These are phyloP conservation scores for Penicillium concentricum DNA, from an alignment of 2,329 filamentous ascomycete genomes.

Conservation along the genomic window DNA sequence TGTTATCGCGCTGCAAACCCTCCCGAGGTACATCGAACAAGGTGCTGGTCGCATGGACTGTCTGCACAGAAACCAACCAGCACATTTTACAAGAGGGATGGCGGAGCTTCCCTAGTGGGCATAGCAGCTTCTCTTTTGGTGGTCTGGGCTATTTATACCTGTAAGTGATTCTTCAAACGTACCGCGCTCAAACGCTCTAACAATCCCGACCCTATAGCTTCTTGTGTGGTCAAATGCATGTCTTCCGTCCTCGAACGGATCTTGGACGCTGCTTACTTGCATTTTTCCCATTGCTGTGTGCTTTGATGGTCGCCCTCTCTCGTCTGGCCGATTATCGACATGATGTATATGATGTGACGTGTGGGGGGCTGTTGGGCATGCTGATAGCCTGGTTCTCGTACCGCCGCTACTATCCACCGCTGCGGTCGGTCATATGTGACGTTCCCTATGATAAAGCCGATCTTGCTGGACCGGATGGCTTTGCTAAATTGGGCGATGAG, in stretches of 20 bases:
- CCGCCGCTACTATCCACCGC: constrained; percentile 58
- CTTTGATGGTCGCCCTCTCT: constrained; percentile 60
- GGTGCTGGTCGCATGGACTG: constrained; percentile 50
- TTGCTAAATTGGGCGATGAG: constrained; percentile 37
- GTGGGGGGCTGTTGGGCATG: constrained; percentile 56
- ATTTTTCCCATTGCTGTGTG: constrained; percentile 56
- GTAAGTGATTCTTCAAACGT: constrained; percentile 26
- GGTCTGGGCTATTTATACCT: constrained; percentile 60
- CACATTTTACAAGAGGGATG: constrained; percentile 63
- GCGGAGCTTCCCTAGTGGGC: constrained; percentile 64
- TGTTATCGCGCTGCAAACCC: constrained; percentile 85
- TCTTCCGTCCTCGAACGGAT: constrained; percentile 59
- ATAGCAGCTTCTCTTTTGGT: constrained; percentile 61
- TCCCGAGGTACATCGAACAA: constrained; percentile 55
- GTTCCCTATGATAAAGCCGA: constrained; percentile 47
- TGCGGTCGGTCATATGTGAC: constrained; percentile 53
- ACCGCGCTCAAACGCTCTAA: not conserved
- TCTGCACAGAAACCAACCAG: constrained; percentile 51
- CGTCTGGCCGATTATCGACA: constrained; percentile 65
- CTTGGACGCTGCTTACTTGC: constrained; percentile 56
- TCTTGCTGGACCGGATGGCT: constrained; percentile 24
- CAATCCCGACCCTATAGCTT: constrained; percentile 33
- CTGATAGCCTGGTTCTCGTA: constrained; percentile 58
- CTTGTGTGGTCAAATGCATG: constrained; percentile 56
- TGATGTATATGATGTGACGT: constrained; percentile 62